Evolutionary conservation across 2,329 filamentous ascomycete species (phyloP).

Genomic region (Teratosphaeria destructans): DNA sequence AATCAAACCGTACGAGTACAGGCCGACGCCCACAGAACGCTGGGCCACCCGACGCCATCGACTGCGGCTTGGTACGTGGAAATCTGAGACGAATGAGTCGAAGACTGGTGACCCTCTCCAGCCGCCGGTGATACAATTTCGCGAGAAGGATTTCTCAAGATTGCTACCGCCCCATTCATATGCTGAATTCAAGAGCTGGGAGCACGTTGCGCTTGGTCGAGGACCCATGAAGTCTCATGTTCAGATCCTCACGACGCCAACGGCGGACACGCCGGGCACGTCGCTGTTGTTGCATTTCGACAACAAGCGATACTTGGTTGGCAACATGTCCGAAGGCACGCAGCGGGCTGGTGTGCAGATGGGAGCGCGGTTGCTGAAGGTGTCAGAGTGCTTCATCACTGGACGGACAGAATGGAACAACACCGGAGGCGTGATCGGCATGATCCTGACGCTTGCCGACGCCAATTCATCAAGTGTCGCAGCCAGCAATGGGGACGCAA

Average conservation of each 20-base stretch:
- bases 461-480: conserved; percentile 39
- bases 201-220: background rate
- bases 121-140: background rate
- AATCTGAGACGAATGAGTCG: background rate
- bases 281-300: conserved; percentile 70
- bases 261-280: conserved; percentile 77
- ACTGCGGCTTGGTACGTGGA: background rate
- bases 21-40: background rate
- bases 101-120: background rate
- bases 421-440: conserved; percentile 71
- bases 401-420: conserved; percentile 66
- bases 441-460: conserved; percentile 77
- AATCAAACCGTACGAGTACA: background rate
- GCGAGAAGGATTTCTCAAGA: background rate
- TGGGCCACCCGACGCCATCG: background rate
- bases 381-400: conserved; percentile 72
- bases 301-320: conserved; percentile 73
- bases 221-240: conserved; percentile 60
- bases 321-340: conserved; percentile 70
- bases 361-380: conserved; percentile 52
- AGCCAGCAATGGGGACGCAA: conserved; percentile 33
- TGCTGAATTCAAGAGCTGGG: background rate
- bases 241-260: conserved; percentile 70
- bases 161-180: background rate
- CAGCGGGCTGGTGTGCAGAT: conserved; percentile 67